Base-by-base conservation (phyloP, 495 filamentous ascomycete genomes). In the Aspergillus bridgeri region DNA sequence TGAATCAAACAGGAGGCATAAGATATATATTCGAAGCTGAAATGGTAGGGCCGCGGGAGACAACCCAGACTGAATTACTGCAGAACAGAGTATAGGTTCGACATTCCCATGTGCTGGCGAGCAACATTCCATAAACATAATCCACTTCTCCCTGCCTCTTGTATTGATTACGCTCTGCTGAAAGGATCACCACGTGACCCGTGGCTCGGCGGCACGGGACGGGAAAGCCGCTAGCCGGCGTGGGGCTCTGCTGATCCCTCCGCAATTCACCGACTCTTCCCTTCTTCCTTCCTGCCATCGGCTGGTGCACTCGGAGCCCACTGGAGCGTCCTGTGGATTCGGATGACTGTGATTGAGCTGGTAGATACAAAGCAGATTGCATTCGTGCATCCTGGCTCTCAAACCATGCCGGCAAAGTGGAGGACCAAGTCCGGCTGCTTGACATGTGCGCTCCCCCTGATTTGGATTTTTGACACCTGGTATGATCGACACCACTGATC, bases 351-450 rank as follows among this genome's bases (percentile, higher is more conserved):
- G 33, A 38, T 2, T 3, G 9, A 38, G 11, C 33, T 13, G 13
- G 17, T 8, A 3, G 33, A 15, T 3, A 3, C 33, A 13, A 38
- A 38, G 33, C 0, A 15, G 33, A 9, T 15, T 13, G 33, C 33
- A 38, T 9, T 15, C n/a, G 33, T 38, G 13, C 13, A 11, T 3
- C 33, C 13, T 38, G 11, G 5, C 7, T 15, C 17, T 15, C 13
- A 3, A 38, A 38, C 23, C 48, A 53, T 53, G 51, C 51, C 51
- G 27, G 27, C 51, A 3, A 53, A 43, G 27, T 53, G 51, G 51
- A 53, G 51, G 23, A 53, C 51, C 17, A 53, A 53, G 33, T 53
- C 51, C 5, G 51, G 51, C 8, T 53, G 51, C 38, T 53, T 53
- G 29, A 53, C 51, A 13, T 53, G 51, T 53, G 51, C 18, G 1